phyloP scores from a whole-genome alignment of 2,329 filamentous ascomycete genomes.

The Lachnellula hyalina region DNA sequence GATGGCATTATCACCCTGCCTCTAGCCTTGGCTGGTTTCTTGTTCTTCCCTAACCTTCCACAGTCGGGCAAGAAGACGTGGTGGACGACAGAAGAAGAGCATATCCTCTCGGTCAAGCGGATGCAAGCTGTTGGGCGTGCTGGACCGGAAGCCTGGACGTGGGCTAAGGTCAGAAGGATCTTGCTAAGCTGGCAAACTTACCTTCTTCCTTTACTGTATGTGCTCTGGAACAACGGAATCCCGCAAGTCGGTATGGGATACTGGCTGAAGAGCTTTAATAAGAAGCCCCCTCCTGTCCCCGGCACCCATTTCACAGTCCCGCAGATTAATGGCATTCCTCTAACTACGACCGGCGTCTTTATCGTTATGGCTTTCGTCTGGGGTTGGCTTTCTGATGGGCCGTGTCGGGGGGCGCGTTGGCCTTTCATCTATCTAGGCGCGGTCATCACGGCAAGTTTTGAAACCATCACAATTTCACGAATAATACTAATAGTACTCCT shows the following conservation, averaged over 20 bases:
- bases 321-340: constrained; percentile 42
- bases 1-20: constrained; percentile 31
- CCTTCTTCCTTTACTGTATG: constrained; percentile 33
- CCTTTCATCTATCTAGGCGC: constrained; percentile 37
- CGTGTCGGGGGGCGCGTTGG: constrained; percentile 31
- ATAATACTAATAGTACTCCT: background rate
- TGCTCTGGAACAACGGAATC: constrained; percentile 36
- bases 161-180: constrained; percentile 32
- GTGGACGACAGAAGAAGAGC: constrained; percentile 26
- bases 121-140: constrained; percentile 33
- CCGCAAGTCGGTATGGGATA: constrained; percentile 36
- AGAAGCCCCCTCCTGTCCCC: constrained; percentile 32
- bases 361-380: constrained; percentile 33
- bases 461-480: background rate
- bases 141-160: constrained; percentile 34
- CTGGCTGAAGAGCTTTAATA: constrained; percentile 39
- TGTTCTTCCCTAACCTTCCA: constrained; percentile 33
- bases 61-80: constrained; percentile 31
- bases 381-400: constrained; percentile 36
- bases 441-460: constrained; percentile 29
- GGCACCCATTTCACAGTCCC: constrained; percentile 29
- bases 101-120: constrained; percentile 18
- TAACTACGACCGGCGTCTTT: constrained; percentile 32
- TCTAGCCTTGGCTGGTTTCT: constrained; percentile 25
- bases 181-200: constrained; percentile 37